Evolutionary conservation across 192 early-diverging fungal species (phyloP), one percentile per base, ranked within the genome.

Genomic region (Umbelopsis sp.): DNA sequence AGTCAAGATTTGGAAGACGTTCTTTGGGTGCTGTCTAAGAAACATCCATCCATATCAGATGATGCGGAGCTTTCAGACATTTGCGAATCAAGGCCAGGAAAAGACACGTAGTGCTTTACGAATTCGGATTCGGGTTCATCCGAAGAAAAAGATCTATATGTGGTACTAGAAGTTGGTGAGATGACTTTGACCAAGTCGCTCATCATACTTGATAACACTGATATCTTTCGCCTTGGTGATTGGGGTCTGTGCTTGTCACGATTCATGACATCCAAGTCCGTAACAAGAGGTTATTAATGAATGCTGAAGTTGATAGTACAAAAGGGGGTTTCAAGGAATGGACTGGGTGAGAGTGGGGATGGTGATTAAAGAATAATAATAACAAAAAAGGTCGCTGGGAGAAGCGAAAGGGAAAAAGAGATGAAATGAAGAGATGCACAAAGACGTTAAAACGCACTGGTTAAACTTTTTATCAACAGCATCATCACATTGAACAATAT

Each of bases 51-150:
- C 18, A 61, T n/a, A 61, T 61, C 55, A 22, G 55, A 61, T 41
- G 37, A 6, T 15, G 25, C 13, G 11, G 55, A 16, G 30, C 13
- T 30, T 27, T 61, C 55, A 30, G 55, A 61, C 16, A 61, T 18
- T 61, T 61, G 55, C 11, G 55, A 61, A 35, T 61, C 55, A 61
- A 61, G 55, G 55, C 55, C 55, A 61, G 55, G 55, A 16, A 61
- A 61, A 35, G 55, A 61, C 11, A 61, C 55, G 35, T 61, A 61
- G 55, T 35, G 27, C 33, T 18, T 30, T n/a, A n/a, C 55, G n/a
- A 61, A 61, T 15, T 61, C 55, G 4, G 55, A 61, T 16, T 61
- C 55, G 25, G 11, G 11, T 22, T 10, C 25, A 61, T 61, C 55
- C 2, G 55, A 11, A 2, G 55, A 12, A 6, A 22, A 35, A 16